Conservation (phyloP, 2,329 filamentous ascomycete species). For the Leptographium flavum region DNA sequence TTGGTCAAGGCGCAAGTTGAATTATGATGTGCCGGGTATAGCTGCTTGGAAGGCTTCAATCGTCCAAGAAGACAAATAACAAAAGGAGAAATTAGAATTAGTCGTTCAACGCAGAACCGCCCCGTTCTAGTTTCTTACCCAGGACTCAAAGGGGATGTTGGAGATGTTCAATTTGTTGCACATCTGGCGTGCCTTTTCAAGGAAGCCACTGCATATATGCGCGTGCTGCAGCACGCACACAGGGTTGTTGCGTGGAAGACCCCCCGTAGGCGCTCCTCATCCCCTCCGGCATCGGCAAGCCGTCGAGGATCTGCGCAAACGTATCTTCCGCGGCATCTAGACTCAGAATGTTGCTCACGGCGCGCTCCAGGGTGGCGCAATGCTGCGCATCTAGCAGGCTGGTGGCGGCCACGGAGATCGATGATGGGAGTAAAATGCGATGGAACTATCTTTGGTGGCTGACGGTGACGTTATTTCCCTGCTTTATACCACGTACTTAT, state of each 20-base stretch:
- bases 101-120: no score
- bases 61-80: no score
- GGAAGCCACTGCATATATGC: not conserved
- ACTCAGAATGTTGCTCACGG: not conserved
- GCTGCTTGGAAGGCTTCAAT: not conserved
- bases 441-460: no score
- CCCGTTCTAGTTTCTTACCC: no score
- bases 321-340: not conserved
- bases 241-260: not conserved
- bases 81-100: no score
- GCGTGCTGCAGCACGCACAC: not conserved
- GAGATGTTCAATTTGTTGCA: not conserved
- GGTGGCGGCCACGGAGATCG: no score
- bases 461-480: no score
- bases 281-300: not conserved
- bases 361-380: no score
- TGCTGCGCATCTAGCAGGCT: no score
- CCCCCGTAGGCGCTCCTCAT: not conserved
- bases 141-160: not conserved
- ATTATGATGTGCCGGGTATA: not conserved
- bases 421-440: no score
- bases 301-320: not conserved
- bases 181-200: not conserved
- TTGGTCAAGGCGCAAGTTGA: not conserved
- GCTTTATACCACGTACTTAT: no score